Percentiles rank a stretch among this genome's conserved stretches.
Conservation (phyloP, 495 filamentous ascomycete species). For the Aspergillus nanangensis region DNA sequence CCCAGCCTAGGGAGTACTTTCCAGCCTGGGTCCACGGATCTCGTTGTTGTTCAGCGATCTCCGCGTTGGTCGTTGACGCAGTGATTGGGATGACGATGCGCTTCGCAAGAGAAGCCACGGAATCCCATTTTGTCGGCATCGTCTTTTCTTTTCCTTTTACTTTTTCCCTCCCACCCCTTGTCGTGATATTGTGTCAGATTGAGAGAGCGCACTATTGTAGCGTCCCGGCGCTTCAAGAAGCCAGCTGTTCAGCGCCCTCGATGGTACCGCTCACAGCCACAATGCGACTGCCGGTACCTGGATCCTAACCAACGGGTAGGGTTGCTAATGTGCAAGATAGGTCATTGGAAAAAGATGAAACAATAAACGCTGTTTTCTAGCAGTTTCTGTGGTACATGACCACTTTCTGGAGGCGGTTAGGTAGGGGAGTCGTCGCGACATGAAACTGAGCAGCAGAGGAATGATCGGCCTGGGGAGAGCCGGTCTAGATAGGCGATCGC, state of each 20-base stretch:
- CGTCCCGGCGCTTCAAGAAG: not conserved
- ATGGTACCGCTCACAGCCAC: not conserved
- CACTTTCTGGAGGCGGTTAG: too few relatives aligned
- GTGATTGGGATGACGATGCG: constrained; percentile 70
- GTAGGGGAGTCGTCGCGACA: too few relatives aligned
- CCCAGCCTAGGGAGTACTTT: constrained; percentile 84
- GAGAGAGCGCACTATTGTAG: not conserved
- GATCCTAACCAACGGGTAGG: not conserved
- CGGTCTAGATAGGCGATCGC: not conserved
- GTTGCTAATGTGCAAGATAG: not conserved
- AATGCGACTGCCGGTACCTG: not conserved
- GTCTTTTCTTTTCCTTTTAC: not conserved
- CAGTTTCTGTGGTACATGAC: too few relatives aligned
- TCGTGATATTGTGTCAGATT: too few relatives aligned
- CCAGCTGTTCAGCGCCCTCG: not conserved
- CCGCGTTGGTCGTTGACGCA: constrained; percentile 61
- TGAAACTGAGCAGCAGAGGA: not conserved
- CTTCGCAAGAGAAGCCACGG: constrained; percentile 51
- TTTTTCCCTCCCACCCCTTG: too few relatives aligned
- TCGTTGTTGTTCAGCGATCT: constrained; percentile 67
- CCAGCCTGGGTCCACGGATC: constrained; percentile 79
- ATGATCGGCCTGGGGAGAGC: constrained; percentile 3
- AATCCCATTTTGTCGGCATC: constrained; percentile 14
- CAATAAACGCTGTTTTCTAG: not conserved
- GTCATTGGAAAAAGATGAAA: not conserved